A percentile compares a stretch with the other conserved stretches of the same genome.
Evolutionary conservation across 2,329 filamentous ascomycete species (phyloP).

Genomic region (Lecanicillium sp.): DNA sequence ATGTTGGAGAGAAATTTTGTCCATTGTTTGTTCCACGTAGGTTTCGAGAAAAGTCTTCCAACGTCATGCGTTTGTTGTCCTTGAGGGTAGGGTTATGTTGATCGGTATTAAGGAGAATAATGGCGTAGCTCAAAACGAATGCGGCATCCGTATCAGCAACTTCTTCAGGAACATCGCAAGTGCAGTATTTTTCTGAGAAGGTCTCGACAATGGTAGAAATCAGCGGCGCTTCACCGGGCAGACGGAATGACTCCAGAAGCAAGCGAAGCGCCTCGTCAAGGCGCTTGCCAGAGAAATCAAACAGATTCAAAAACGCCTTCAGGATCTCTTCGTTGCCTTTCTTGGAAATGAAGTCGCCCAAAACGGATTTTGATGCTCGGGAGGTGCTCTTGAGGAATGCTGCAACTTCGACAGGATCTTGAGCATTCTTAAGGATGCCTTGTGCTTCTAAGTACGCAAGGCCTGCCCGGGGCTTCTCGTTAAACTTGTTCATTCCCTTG

Average conservation of each 20-base stretch:
- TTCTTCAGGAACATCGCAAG: slow-evolving; percentile 58
- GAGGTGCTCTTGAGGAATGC: slow-evolving; percentile 81
- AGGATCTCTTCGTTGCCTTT: slow-evolving; percentile 79
- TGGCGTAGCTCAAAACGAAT: slow-evolving; percentile 87
- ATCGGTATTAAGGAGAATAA: slow-evolving; percentile 96
- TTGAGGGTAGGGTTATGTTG: slow-evolving; percentile 91
- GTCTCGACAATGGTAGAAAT: slow-evolving; percentile 87
- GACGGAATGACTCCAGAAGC: slow-evolving; percentile 83
- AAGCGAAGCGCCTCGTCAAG: slow-evolving; percentile 84
- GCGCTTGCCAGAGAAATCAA: slow-evolving; percentile 79
- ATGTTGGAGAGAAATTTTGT: slow-evolving; percentile 75
- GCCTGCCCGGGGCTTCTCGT: slow-evolving; percentile 85
- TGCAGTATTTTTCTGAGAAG: slow-evolving; percentile 80
- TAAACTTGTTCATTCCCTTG: slow-evolving; percentile 82
- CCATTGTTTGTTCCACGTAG: slow-evolving; percentile 83
- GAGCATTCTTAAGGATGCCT: slow-evolving; percentile 71
- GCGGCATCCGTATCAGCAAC: slow-evolving; percentile 81
- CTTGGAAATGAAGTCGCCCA: slow-evolving; percentile 92
- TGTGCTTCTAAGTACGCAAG: slow-evolving; percentile 78
- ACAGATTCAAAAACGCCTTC: slow-evolving; percentile 74
- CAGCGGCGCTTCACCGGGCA: slow-evolving; percentile 85
- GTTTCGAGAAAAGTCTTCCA: slow-evolving; percentile 76
- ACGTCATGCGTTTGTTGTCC: slow-evolving; percentile 71
- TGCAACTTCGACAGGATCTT: slow-evolving; percentile 72
- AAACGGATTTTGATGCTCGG: slow-evolving; percentile 77